Base-by-base conservation (phyloP, 257 asterid genomes). In the Gynochthodes officinalis region DNA sequence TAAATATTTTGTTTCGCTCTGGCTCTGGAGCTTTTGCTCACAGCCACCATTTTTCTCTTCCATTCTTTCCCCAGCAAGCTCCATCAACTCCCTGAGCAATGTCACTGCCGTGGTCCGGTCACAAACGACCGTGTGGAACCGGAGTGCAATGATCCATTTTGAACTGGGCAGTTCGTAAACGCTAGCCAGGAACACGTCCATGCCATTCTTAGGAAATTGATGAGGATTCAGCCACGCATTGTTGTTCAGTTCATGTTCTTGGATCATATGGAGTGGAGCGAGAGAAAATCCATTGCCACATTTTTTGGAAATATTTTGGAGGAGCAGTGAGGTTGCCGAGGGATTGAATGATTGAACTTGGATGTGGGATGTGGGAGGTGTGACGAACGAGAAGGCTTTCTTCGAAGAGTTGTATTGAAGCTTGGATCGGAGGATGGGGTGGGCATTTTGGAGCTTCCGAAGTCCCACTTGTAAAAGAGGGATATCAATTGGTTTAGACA, bases 21-120 rank as follows among this genome's bases (percentile, higher is more conserved):
- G n/a, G 10, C 21, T 13, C 10, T 3, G n/a, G 8, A 23, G 13
- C 30, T 21, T 50, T 21, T 4, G 16, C 0, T 52, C 5, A 70
- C 75, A 70, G 23, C 42, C 75, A 3, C 53, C 82, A 59, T 28
- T 57, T 40, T 43, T 32, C 14, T 30, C 64, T 2, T 4, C 43
- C 2, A 54, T 61, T 25, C 23, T 37, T 4, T 72, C 84, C 64
- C 43, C 75, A 50, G 73, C 81, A 40, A 81, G 44, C 78, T 84
- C 93, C 92, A 87, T 75, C 67, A 90, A 75, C 72, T 87, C 97
- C 80, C 81, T 69, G 7, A 90, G 89, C 80, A 89, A 28, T 23
- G 91, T 68, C 55, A 78, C 88, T 5, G 86, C 97, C 50, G 97
- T 90, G 53, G 93, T 84, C 55, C 93, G 78, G 80, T 90, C 96